These are phyloP conservation scores for Acrocalymma vagum DNA, from an alignment of 2,329 filamentous ascomycete genomes.

Conservation along the genomic window DNA sequence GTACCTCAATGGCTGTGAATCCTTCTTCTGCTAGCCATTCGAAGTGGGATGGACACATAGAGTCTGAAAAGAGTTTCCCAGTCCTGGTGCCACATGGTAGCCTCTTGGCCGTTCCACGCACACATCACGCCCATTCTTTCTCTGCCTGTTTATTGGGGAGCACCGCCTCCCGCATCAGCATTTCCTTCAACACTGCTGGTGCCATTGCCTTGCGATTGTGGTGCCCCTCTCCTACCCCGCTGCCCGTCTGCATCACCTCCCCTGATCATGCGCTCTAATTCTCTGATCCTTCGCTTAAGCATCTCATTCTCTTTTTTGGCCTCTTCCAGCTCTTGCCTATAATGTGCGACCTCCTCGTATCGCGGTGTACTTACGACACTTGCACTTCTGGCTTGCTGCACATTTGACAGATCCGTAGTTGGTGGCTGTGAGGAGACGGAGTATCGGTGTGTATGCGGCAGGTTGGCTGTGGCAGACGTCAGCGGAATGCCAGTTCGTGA, in stretches of 20 bases:
- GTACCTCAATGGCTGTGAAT: too few species aligned
- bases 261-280: constrained; percentile 53
- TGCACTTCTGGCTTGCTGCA: constrained; percentile 34
- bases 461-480: constrained; percentile 24
- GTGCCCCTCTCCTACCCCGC: constrained; percentile 42
- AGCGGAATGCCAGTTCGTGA: constrained; percentile 45
- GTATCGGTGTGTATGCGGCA: constrained; percentile 42
- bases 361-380: constrained; percentile 48
- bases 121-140: constrained; percentile 13
- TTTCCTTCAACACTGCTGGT: constrained; percentile 8
- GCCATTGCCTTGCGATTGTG: constrained; percentile 14
- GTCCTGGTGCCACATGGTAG: constrained; percentile 12
- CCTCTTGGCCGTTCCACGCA: constrained; percentile 15
- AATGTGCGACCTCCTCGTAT: constrained; percentile 54
- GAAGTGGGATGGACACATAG: too few species aligned
- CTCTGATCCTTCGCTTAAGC: constrained; percentile 56
- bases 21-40: too few species aligned
- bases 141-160: constrained; percentile 15
- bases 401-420: constrained; percentile 27
- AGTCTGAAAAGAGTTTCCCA: background rate
- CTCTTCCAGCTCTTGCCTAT: constrained; percentile 56
- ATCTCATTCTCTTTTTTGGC: constrained; percentile 60
- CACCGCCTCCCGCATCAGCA: constrained; percentile 8
- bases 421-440: constrained; percentile 41
- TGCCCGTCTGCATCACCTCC: constrained; percentile 29